A percentile compares a stretch with the other conserved stretches of the same genome.
phyloP scores from a whole-genome alignment of 2,329 filamentous ascomycete species.

The Pseudocercospora fuligena region DNA sequence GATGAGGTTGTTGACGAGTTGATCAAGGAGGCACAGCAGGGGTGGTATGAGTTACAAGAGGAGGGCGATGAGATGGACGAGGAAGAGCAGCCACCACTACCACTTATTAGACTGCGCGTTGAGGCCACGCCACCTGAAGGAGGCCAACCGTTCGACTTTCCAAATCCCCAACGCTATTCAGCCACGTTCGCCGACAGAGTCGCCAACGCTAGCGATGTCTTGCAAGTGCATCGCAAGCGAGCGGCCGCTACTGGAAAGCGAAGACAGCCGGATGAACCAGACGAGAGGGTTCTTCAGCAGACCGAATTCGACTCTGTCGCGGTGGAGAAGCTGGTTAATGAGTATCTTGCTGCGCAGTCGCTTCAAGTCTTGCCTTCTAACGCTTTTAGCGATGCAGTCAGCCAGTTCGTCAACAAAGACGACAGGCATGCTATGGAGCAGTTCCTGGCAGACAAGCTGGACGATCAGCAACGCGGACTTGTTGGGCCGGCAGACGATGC shows the following conservation, averaged over 20 bases:
- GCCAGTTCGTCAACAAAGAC: slow-evolving; percentile 91
- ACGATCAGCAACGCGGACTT: slow-evolving; percentile 50
- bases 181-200: slow-evolving; percentile 89
- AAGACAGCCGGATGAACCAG: slow-evolving; percentile 63
- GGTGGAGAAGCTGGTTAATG: slow-evolving; percentile 84
- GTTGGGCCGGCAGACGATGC: slow-evolving; percentile 66
- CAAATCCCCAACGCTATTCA: slow-evolving; percentile 95
- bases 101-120: slow-evolving; percentile 85
- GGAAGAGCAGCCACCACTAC: slow-evolving; percentile 70
- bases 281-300: slow-evolving; percentile 60
- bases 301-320: slow-evolving; percentile 71
- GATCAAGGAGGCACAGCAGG: slow-evolving; percentile 79
- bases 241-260: slow-evolving; percentile 56
- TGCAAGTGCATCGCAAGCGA: slow-evolving; percentile 92
- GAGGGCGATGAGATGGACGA: slow-evolving; percentile 52
- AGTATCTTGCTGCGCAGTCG: slow-evolving; percentile 84
- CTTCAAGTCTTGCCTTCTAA: slow-evolving; percentile 92
- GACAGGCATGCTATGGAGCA: slow-evolving; percentile 83
- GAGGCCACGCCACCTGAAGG: slow-evolving; percentile 87
- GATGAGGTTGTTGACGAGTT: slow-evolving; percentile 81
- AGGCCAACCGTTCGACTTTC: slow-evolving; percentile 77
- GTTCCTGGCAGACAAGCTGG: slow-evolving; percentile 52
- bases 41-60: slow-evolving; percentile 81
- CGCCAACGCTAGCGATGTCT: slow-evolving; percentile 90
- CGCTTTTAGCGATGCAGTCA: slow-evolving; percentile 89